These are phyloP conservation scores for Scutellaria galericulata DNA, from an alignment of 257 asterid species.

Conservation along the genomic window DNA sequence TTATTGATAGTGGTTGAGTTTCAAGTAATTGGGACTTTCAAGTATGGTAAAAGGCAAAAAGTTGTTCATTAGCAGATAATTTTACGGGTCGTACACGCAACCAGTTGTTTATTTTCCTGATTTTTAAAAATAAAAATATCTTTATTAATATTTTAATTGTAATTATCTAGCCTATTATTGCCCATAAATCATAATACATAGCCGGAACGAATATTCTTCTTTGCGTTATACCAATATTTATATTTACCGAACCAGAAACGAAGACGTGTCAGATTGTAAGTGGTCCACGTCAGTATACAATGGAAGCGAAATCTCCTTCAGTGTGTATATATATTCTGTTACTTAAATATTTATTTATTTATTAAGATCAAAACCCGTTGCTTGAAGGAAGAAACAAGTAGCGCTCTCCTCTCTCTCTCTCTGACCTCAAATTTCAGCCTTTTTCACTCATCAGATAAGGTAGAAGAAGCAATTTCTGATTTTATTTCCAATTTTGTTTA, in stretches of 20 bases:
- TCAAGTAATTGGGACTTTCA: too few relatives aligned
- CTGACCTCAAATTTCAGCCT: constrained; percentile 30
- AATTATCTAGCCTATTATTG: neutral
- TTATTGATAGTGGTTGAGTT: too few relatives aligned
- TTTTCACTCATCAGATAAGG: constrained; percentile 33
- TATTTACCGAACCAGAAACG: neutral
- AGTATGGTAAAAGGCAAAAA: too few relatives aligned
- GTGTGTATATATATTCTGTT: neutral
- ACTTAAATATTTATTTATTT: neutral
- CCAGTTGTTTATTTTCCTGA: neutral
- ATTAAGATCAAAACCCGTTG: constrained; percentile 22
- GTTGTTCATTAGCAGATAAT: neutral
- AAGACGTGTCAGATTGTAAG: neutral
- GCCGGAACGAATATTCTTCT: constrained; percentile 27
- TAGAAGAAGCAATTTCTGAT: neutral
- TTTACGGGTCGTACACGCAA: constrained; percentile 14
- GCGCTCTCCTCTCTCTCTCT: constrained; percentile 28
- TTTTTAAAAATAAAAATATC: neutral
- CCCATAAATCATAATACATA: neutral
- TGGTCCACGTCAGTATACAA: constrained; percentile 32
- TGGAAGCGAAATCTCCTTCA: neutral
- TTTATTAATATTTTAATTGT: constrained; percentile 1
- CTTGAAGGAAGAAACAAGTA: constrained; percentile 29
- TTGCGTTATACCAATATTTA: neutral
- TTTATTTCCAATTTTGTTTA: neutral